Percentiles rank a stretch among this genome's conserved stretches.
These are phyloP conservation scores for barley (Hordeum vulgare) DNA, from an alignment of 176 grass and related monocot species.

Conservation along the genomic window MorexV3_pseudomolecules_assembly NC_058523.1:413253239-413253738, in stretches of 20 bases:
- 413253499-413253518: conserved; percentile 3
- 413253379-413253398: not conserved
- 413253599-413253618: not conserved
- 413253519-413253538: not conserved
- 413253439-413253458: not conserved
- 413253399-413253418: not conserved
- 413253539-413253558: not conserved
- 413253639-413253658: not conserved
- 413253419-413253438: not conserved
- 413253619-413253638: not conserved
- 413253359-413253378: not conserved
- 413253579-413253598: not conserved
- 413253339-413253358: not conserved
- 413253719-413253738: conserved; percentile 81
- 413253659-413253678: not conserved
- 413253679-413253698: conserved; percentile 17
- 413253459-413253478: not conserved
- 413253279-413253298: not conserved
- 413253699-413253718: conserved; percentile 71
- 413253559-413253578: not conserved
- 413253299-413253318: not conserved
- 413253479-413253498: not conserved
- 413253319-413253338: not conserved
- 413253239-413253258: not conserved
- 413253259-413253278: not conserved